Evolutionary conservation across 306 rosid species (phyloP).

Genomic region (Clitoria ternatea): DNA sequence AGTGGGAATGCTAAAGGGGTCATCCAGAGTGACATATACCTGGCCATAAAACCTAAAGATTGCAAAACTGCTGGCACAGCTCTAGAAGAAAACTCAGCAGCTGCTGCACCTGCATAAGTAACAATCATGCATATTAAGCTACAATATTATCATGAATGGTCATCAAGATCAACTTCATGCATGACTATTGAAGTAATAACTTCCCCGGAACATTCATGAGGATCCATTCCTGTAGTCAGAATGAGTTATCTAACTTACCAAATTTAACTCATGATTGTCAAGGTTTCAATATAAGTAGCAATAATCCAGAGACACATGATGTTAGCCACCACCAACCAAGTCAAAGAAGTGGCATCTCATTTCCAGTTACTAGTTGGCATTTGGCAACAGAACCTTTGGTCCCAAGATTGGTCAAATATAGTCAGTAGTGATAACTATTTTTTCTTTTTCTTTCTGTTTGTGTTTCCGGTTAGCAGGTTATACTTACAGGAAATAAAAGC

Average conservation of each 20-base stretch:
- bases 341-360: too few species aligned
- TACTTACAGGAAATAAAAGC: neutral
- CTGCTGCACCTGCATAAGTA: conserved; percentile 78
- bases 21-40: conserved; percentile 41
- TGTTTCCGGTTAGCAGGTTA: too few species aligned
- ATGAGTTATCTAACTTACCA: too few species aligned
- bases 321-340: too few species aligned
- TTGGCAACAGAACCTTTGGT: too few species aligned
- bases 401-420: too few species aligned
- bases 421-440: too few species aligned
- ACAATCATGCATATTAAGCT: neutral
- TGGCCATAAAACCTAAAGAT: conserved; percentile 33
- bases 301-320: too few species aligned
- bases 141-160: neutral
- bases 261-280: too few species aligned
- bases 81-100: conserved; percentile 82
- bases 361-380: too few species aligned
- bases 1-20: neutral
- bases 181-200: neutral
- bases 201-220: neutral
- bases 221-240: neutral
- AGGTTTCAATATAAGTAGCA: too few species aligned
- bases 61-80: conserved; percentile 76
- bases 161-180: conserved; percentile 41
- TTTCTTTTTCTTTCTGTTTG: too few species aligned